Base-by-base conservation (phyloP, 768 basidiomycete species). In the Cubamyces sp. region DNA sequence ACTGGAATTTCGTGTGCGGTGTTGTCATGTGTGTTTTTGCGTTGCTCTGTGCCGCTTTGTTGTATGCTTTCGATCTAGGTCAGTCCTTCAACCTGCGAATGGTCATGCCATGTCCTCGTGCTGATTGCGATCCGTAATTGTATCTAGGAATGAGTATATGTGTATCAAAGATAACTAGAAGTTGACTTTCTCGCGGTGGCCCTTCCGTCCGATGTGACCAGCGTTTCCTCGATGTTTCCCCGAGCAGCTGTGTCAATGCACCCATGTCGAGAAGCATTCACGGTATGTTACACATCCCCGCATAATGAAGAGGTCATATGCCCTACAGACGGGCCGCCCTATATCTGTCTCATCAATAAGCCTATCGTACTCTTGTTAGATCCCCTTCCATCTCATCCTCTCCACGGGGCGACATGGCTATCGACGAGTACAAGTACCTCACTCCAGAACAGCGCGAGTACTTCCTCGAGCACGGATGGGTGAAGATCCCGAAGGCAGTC, bases 391-490 rank as follows among this genome's bases (percentile, higher is more conserved):
- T n/a, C n/a, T n/a, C n/a, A n/a, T n/a, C n/a, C n/a, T n/a, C n/a
- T n/a, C n/a, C n/a, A n/a, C n/a, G n/a, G n/a, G n/a, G 11, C n/a
- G 16, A 23, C 30, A 69, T 65, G 68, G 49, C 54, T 3, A 58
- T 64, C 19, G 21, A 53, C 19, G 66, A 69, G 55, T 69, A 60
- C 55, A 66, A 67, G 45, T 55, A 58, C 41, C 66, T 70, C 25
- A 66, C 64, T 5, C 62, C 66, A 14, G 74, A 71, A 47, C 72
- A 76, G 62, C 68, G 73, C 51, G 70, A 68, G 15, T 75, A 76
- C 56, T 77, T 77, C 62, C 64, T 77, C 21, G 68, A 73, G 66
- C 69, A 74, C 26, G 75, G 76, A 12, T 77, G 70, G 66, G 69
- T 77, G 2, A 62, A 64, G 50, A 71, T 77, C 43, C 68, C 68